Conservation (phyloP, 768 basidiomycete genomes). For the Inosperma sp. region DNA sequence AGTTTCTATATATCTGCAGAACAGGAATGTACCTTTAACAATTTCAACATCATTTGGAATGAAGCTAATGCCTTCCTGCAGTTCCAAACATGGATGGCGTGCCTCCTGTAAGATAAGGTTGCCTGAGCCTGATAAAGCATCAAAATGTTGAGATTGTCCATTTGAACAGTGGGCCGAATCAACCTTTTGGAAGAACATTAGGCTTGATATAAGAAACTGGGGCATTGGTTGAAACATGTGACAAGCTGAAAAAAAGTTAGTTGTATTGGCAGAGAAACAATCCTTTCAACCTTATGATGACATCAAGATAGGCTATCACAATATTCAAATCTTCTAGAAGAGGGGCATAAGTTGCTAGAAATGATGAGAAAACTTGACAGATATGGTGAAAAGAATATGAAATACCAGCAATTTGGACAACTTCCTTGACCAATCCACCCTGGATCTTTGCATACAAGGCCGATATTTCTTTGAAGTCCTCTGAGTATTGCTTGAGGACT, state of each 20-base stretch:
- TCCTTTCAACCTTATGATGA: conserved; percentile 66
- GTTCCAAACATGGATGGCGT: conserved; percentile 93
- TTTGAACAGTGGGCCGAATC: conserved; percentile 4
- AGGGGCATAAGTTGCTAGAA: conserved; percentile 84
- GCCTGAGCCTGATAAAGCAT: conserved; percentile 66
- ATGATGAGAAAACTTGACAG: conserved; percentile 4
- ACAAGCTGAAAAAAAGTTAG: conserved; percentile 53
- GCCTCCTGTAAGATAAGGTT: conserved; percentile 79
- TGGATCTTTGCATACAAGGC: conserved; percentile 74
- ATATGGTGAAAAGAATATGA: neutral
- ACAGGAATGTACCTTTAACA: conserved; percentile 65
- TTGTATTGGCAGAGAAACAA: neutral
- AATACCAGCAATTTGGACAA: conserved; percentile 85
- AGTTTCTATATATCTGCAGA: neutral
- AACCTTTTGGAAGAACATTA: conserved; percentile 70
- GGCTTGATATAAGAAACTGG: conserved; percentile 89
- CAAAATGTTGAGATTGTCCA: neutral
- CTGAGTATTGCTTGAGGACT: conserved; percentile 63
- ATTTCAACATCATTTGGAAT: conserved; percentile 96
- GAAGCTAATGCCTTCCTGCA: conserved; percentile 92
- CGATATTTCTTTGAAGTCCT: conserved; percentile 64
- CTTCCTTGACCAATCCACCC: conserved; percentile 80
- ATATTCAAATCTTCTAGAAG: conserved; percentile 82
- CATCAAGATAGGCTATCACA: conserved; percentile 85
- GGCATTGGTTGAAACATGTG: conserved; percentile 85